A percentile compares a stretch with the other conserved stretches of the same genome.
Evolutionary conservation across 2,329 filamentous ascomycete genomes (phyloP).

Genomic region (Stagonosporopsis rhizophila): DNA sequence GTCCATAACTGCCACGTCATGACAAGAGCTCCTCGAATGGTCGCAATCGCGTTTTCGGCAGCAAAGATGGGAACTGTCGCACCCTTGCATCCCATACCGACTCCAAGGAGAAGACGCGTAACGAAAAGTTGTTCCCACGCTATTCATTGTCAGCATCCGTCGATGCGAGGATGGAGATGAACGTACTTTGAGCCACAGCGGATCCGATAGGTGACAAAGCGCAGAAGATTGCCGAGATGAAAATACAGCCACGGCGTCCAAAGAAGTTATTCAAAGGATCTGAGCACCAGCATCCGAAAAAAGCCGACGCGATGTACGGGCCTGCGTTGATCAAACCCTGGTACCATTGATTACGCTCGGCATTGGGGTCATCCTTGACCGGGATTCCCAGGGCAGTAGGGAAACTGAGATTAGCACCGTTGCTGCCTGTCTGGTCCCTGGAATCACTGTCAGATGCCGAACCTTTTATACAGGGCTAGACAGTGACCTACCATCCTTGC

Average conservation of each 20-base stretch:
- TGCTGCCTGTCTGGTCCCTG: conserved; percentile 58
- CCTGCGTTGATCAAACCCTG: conserved; percentile 32
- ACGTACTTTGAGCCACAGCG: conserved; percentile 27
- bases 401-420: conserved; percentile 64
- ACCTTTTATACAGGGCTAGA: neutral
- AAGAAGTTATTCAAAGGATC: conserved; percentile 33
- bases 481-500: conserved; percentile 61
- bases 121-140: conserved; percentile 51
- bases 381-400: conserved; percentile 61
- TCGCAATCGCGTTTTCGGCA: conserved; percentile 57
- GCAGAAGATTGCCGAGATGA: conserved; percentile 30
- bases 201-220: conserved; percentile 26
- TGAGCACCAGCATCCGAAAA: conserved; percentile 28
- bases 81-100: conserved; percentile 56
- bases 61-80: conserved; percentile 56
- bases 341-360: conserved; percentile 31
- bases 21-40: conserved; percentile 57
- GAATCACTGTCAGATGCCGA: neutral
- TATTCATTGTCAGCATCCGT: neutral
- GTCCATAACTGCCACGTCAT: conserved; percentile 58
- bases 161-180: conserved; percentile 9
- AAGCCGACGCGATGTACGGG: conserved; percentile 25
- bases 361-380: conserved; percentile 21
- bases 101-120: conserved; percentile 48
- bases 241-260: conserved; percentile 33